These are phyloP conservation scores for Jackrogersella minutella DNA, from an alignment of 495 filamentous ascomycete genomes.

Conservation along the genomic window DNA sequence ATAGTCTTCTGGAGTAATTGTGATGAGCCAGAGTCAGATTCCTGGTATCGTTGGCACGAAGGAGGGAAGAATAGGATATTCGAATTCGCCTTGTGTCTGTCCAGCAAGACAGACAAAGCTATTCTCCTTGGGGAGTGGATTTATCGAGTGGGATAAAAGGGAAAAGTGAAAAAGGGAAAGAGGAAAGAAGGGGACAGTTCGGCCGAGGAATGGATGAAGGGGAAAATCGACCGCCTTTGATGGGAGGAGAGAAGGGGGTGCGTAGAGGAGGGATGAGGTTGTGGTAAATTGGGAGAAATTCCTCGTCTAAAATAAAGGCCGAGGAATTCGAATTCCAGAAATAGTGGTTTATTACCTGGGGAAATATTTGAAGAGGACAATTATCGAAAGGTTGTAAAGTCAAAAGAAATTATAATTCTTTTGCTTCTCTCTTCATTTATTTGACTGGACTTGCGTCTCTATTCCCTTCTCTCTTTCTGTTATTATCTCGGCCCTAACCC, in stretches of 20 bases:
- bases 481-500: conserved; percentile 36
- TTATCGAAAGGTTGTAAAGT: conserved; percentile 34
- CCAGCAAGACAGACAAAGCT: conserved; percentile 42
- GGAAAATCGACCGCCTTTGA: conserved; percentile 56
- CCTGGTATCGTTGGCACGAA: conserved; percentile 45
- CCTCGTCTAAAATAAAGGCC: conserved; percentile 36
- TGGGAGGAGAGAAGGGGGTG: conserved; percentile 3
- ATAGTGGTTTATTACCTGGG: conserved; percentile 40
- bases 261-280: conserved; percentile 23
- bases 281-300: conserved; percentile 43
- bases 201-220: conserved; percentile 55
- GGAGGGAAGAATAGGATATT: conserved; percentile 35
- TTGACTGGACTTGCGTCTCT: conserved; percentile 42
- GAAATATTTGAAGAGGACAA: conserved; percentile 41
- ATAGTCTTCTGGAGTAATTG: conserved; percentile 43
- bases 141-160: conserved; percentile 48
- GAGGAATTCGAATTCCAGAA: conserved; percentile 44
- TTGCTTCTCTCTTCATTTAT: conserved; percentile 40
- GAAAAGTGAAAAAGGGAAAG: too few species aligned
- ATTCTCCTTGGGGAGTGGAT: conserved; percentile 41
- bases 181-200: conserved; percentile 49
- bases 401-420: conserved; percentile 28
- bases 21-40: conserved; percentile 47
- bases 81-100: conserved; percentile 38
- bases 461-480: conserved; percentile 38